These are phyloP conservation scores for Exobasidium rhododendri DNA, from an alignment of 1,284 basidiomycete genomes.

Conservation along the genomic window DNA sequence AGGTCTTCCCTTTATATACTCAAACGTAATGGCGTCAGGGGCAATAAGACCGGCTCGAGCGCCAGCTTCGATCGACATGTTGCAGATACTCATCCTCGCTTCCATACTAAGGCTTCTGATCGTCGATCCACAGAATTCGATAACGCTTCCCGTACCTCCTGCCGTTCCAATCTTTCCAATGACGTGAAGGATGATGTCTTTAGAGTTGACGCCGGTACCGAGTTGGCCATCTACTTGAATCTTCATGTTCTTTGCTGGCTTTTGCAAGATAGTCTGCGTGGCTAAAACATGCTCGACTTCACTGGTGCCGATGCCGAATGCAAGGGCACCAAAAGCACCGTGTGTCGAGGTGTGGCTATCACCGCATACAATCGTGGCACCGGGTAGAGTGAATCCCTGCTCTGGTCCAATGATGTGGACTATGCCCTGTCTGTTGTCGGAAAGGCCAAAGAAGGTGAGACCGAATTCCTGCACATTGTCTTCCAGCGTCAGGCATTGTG, in stretches of 20 bases:
- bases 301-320: constrained; percentile 53
- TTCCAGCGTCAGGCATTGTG: constrained; percentile 52
- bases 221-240: constrained; percentile 52
- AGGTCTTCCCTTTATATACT: constrained; percentile 51
- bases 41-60: constrained; percentile 54
- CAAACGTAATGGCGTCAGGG: constrained; percentile 50
- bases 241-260: constrained; percentile 52
- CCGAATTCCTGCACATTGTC: constrained; percentile 53
- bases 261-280: constrained; percentile 52
- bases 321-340: constrained; percentile 53
- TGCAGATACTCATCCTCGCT: constrained; percentile 54
- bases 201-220: constrained; percentile 49
- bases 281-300: constrained; percentile 54
- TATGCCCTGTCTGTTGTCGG: constrained; percentile 52
- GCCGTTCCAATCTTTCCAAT: constrained; percentile 53
- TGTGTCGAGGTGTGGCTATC: constrained; percentile 54
- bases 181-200: constrained; percentile 52
- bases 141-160: constrained; percentile 51
- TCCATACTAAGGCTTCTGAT: constrained; percentile 51
- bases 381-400: constrained; percentile 53
- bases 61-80: constrained; percentile 55
- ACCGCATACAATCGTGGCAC: constrained; percentile 52
- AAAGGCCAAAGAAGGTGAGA: constrained; percentile 52
- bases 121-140: constrained; percentile 50
- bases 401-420: constrained; percentile 54